A percentile compares a stretch with the other conserved stretches of the same genome.
These are phyloP conservation scores for Gonapodya sp. DNA, from an alignment of 192 early-diverging fungal genomes.

Conservation along the genomic window DNA sequence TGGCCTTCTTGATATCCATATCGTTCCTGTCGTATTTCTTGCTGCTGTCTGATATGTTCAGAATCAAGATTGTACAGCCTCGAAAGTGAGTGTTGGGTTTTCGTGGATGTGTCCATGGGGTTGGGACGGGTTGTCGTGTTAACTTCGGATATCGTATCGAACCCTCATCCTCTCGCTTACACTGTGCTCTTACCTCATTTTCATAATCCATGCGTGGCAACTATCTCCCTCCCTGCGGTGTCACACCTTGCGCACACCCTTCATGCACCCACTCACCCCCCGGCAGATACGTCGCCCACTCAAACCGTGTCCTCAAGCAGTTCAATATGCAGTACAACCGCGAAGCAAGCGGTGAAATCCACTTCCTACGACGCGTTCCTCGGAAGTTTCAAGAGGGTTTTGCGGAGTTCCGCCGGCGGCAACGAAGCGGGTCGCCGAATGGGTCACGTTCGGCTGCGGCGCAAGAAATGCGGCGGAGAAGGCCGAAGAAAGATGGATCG, in stretches of 20 bases:
- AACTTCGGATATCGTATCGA: no score
- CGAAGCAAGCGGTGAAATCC: constrained; percentile 7
- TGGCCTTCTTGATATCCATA: background rate
- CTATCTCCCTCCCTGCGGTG: no score
- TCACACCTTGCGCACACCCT: no score
- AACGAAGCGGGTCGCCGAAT: background rate
- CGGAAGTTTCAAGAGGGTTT: constrained; percentile 9
- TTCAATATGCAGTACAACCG: constrained; percentile 11
- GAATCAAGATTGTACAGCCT: background rate
- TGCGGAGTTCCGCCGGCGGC: background rate
- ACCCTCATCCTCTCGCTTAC: no score
- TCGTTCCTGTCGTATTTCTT: constrained; percentile 11
- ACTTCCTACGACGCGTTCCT: background rate
- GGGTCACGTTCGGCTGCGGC: background rate
- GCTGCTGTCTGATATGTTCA: background rate
- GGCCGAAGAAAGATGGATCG: background rate
- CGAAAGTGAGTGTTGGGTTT: background rate
- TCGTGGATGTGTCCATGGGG: no score
- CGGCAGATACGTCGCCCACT: background rate
- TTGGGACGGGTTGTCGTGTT: no score
- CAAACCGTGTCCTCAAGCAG: constrained; percentile 6
- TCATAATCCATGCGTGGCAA: no score
- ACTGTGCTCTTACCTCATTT: no score
- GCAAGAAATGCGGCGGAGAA: background rate
- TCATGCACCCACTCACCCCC: background rate